Percentiles rank a stretch among this genome's conserved stretches.
Evolutionary conservation across 257 asterid genomes (phyloP).

Genomic region (Coffea canephora): DNA sequence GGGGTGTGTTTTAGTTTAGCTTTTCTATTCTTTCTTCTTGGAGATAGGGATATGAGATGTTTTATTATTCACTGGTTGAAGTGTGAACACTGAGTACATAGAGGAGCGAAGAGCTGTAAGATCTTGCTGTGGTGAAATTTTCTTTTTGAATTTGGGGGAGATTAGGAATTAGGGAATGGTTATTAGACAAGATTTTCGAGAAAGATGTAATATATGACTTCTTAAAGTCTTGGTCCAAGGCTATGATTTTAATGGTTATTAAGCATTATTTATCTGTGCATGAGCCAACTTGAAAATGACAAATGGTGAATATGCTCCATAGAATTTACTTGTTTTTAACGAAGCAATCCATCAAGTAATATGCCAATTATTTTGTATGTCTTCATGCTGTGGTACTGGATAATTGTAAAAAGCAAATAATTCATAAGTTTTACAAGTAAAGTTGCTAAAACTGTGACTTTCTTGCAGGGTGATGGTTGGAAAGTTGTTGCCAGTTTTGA

Average conservation of each 20-base stretch:
- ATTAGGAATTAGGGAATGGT: neutral
- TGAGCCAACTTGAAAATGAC: neutral
- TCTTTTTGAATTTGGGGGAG: neutral
- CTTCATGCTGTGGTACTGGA: neutral
- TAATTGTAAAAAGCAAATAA: neutral
- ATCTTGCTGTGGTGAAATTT: neutral
- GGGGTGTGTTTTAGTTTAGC: neutral
- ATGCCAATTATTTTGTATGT: neutral
- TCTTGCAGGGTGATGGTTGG: constrained; percentile 91
- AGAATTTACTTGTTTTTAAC: neutral
- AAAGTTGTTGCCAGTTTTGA: constrained; percentile 97
- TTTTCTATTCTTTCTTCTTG: neutral
- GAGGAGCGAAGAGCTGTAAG: neutral
- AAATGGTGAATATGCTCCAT: neutral
- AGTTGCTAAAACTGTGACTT: neutral
- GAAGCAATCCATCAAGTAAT: neutral
- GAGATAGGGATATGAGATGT: neutral
- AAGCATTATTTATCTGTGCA: neutral
- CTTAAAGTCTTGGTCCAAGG: neutral
- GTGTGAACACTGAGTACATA: too few species aligned
- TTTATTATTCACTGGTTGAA: neutral
- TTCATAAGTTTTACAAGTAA: neutral
- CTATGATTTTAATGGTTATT: neutral
- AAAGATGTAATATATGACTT: neutral
- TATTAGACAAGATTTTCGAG: neutral